Evolutionary conservation across 495 filamentous ascomycete genomes (phyloP).

Genomic region (Aspergillus olivimuriae): DNA sequence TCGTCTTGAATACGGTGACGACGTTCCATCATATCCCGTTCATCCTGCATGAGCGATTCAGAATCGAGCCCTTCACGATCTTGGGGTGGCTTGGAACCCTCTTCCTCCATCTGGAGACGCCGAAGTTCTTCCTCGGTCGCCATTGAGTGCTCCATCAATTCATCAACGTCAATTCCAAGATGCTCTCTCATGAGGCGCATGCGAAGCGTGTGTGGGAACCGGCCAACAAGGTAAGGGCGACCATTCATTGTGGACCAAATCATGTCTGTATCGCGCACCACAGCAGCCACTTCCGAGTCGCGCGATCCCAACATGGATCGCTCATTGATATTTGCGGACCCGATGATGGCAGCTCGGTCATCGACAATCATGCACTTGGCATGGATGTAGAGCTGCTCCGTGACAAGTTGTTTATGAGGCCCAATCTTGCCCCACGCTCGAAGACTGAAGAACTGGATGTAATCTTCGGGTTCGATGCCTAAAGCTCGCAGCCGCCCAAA

Average conservation of each 20-base stretch:
- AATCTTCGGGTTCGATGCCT: constrained; percentile 94
- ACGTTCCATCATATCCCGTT: constrained; percentile 49
- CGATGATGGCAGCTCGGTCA: constrained; percentile 88
- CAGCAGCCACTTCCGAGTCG: constrained; percentile 86
- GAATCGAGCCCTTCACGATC: constrained; percentile 23
- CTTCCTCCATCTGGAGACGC: constrained; percentile 35
- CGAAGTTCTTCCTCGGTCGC: constrained; percentile 39
- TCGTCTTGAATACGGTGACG: constrained; percentile 56
- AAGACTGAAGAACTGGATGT: constrained; percentile 91
- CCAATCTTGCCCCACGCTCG: constrained; percentile 92
- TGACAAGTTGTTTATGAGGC: constrained; percentile 71
- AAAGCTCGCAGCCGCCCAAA: constrained; percentile 76
- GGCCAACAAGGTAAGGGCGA: constrained; percentile 77
- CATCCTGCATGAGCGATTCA: constrained; percentile 36
- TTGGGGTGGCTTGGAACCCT: constrained; percentile 17
- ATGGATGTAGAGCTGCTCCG: constrained; percentile 97
- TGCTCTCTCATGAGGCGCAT: constrained; percentile 96
- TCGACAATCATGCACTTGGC: constrained; percentile 97
- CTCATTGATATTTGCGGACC: constrained; percentile 98
- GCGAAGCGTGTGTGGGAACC: constrained; percentile 88
- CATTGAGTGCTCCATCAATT: constrained; percentile 74
- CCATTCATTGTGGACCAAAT: constrained; percentile 89
- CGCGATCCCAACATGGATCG: constrained; percentile 87
- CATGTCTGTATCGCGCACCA: constrained; percentile 93
- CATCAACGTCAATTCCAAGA: constrained; percentile 90